Conservation (phyloP, 2,329 filamentous ascomycete genomes). For the Dactylellina leptospora region DNA sequence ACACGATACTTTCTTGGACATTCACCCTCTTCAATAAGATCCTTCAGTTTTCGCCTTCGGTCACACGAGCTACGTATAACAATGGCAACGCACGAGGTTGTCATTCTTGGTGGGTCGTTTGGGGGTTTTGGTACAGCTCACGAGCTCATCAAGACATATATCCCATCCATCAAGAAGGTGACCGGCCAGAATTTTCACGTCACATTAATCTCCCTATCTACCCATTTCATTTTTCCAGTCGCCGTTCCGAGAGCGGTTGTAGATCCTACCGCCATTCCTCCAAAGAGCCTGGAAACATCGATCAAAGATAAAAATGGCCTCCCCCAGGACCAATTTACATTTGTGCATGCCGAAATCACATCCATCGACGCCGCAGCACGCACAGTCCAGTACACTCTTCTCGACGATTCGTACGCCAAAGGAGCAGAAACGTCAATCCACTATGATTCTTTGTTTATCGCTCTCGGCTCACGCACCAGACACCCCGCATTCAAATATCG, state of each 20-base stretch:
- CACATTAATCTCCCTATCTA: slow-evolving; percentile 47
- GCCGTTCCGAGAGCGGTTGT: slow-evolving; percentile 40
- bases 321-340: slow-evolving; percentile 30
- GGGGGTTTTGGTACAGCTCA: slow-evolving; percentile 27
- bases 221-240: slow-evolving; percentile 45
- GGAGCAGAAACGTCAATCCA: slow-evolving; percentile 33
- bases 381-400: slow-evolving; percentile 36
- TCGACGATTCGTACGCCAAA: slow-evolving; percentile 40
- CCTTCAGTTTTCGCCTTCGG: not conserved
- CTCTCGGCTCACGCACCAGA: slow-evolving; percentile 30
- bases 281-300: slow-evolving; percentile 25
- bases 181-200: slow-evolving; percentile 41
- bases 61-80: no score
- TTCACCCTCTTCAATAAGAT: not conserved
- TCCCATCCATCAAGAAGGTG: slow-evolving; percentile 22
- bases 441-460: slow-evolving; percentile 45
- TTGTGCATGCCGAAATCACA: slow-evolving; percentile 44
- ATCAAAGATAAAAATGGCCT: slow-evolving; percentile 32
- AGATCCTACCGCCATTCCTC: slow-evolving; percentile 24
- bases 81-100: slow-evolving; percentile 40
- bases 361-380: slow-evolving; percentile 26
- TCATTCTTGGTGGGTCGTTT: slow-evolving; percentile 39
- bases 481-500: slow-evolving; percentile 37
- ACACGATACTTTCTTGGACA: not conserved
- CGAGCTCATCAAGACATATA: slow-evolving; percentile 43